Evolutionary conservation across 2,329 filamentous ascomycete genomes (phyloP), one percentile per base, ranked within the genome.

Genomic region (Didymosphaeria variabile): DNA sequence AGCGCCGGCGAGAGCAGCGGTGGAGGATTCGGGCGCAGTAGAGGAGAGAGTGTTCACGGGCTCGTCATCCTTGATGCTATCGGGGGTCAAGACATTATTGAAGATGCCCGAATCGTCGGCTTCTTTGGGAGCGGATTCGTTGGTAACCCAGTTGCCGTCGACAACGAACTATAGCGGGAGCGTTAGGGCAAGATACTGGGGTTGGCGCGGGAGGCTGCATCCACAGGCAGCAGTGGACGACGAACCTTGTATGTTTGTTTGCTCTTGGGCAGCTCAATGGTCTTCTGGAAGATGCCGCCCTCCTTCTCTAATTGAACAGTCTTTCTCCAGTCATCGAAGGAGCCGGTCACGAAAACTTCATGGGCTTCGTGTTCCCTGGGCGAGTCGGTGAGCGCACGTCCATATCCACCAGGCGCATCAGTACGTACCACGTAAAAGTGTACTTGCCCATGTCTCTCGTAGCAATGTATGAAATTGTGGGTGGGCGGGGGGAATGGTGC

Each of bases 191-290:
- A 3, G 42, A 17, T 40, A 12, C 5, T 17, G 36, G 36, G 36
- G 5, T 6, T 12, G 38, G 38, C 38, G 38, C 38, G 54, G 52
- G 58, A 40, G 29, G 47, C 51, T 55, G 55, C 55, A n/a, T 21
- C 34, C 6, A 32, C 31, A 55, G 46, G 42, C 51, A 53, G 32
- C 23, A 49, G 38, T 15, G 29, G 32, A 38, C 52, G 44, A 67
- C 86, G 67, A 83, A 97, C 94, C 92, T 99, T 99, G 88, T 97
- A 99, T 76, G 90, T 89, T 70, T 97, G 90, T 82, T 95, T 97
- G 66, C 52, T 81, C 58, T 87, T 83, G 53, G 90, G 84, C 36
- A 98, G 84, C 56, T 87, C 83, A 62, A 99, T 93, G 36, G 88
- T 87, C 84, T 97, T 97, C 80, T 91, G 85, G 79, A 96, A 97